Conservation (phyloP, 192 early-diverging fungal species). For the Coemansia sp. region DNA sequence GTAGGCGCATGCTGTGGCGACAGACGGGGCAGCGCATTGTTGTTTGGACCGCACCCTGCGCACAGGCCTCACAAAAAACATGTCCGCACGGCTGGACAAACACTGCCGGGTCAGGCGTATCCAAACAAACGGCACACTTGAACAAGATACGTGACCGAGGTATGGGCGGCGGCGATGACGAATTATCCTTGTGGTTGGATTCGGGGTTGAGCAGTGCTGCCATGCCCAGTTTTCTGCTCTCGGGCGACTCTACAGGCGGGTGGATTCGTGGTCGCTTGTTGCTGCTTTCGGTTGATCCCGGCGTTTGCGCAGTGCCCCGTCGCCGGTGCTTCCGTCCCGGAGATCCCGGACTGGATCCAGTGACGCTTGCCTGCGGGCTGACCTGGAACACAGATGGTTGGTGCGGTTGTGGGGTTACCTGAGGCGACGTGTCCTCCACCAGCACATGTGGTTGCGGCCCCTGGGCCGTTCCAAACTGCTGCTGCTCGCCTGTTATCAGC, state of each 20-base stretch:
- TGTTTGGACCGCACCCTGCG: constrained; percentile 28
- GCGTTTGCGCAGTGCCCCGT: not conserved
- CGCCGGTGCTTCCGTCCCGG: constrained; percentile 2
- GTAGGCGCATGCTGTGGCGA: constrained; percentile 29
- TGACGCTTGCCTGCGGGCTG: too few relatives aligned
- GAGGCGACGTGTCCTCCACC: too few relatives aligned
- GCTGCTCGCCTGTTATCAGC: not conserved
- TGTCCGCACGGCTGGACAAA: constrained; percentile 45
- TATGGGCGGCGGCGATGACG: too few relatives aligned
- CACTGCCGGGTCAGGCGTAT: constrained; percentile 39
- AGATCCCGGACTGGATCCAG: not conserved
- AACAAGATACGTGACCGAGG: constrained; percentile 27
- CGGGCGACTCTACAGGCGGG: not conserved
- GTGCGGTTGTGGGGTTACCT: too few relatives aligned
- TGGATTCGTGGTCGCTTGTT: constrained; percentile 3
- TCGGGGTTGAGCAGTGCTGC: constrained; percentile 4
- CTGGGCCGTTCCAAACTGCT: not conserved
- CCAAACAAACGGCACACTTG: constrained; percentile 44
- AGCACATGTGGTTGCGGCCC: too few relatives aligned
- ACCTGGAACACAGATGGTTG: too few relatives aligned
- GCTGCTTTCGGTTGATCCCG: not conserved
- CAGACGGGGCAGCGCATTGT: constrained; percentile 40
- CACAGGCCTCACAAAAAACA: constrained; percentile 44
- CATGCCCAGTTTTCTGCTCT: not conserved
- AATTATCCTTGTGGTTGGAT: not conserved